Base-by-base conservation (phyloP, 495 filamentous ascomycete species). In the Penicillium bovifimosum region DNA sequence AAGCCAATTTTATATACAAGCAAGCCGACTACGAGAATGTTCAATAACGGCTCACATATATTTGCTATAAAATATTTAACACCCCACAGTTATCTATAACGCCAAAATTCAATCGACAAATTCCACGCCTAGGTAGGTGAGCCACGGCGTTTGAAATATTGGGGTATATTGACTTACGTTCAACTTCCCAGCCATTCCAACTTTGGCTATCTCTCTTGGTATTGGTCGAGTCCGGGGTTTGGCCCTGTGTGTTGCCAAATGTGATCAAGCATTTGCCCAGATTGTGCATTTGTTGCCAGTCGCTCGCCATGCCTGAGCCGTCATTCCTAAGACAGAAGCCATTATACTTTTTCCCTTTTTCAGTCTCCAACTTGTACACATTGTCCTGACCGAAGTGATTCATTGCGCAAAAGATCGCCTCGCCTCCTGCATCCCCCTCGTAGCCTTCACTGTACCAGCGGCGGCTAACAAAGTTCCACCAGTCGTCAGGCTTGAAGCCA, bases 371-470 rank as follows among this genome's bases (percentile, higher is more conserved):
- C 35, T 54, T 55, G 39, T 55, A 62, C 24, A 53, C 39, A 20
- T 55, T 44, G 13, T 58, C 42, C 51, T 64, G 61, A 17, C 43
- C 47, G 39, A 64, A 64, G 34, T 42, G 41, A 41, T 64, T 64
- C 11, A 64, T 41, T 6, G 61, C 61, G 47, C 61, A 64, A 36
- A 56, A 28, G 39, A 63, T 55, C 34, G 26, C 31, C 13, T 57
- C 54, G 27, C 38, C 29, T 29, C 34, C 26, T 26, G 29, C 17
- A 33, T 40, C n/a, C 36, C 29, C 35, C 14, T 52, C 35, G 35
- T 38, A 38, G 35, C 35, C 35, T 38, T 38, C 35, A 38, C 35
- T 38, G 35, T 38, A 38, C 35, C 43, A 41, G 38, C 47, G 36
- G 32, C 36, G 31, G 29, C 39, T 46, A 31, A 50, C 53, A 11